phyloP scores from a whole-genome alignment of 352 stramenopile genomes.

The Phytophthora pinifolia region DNA sequence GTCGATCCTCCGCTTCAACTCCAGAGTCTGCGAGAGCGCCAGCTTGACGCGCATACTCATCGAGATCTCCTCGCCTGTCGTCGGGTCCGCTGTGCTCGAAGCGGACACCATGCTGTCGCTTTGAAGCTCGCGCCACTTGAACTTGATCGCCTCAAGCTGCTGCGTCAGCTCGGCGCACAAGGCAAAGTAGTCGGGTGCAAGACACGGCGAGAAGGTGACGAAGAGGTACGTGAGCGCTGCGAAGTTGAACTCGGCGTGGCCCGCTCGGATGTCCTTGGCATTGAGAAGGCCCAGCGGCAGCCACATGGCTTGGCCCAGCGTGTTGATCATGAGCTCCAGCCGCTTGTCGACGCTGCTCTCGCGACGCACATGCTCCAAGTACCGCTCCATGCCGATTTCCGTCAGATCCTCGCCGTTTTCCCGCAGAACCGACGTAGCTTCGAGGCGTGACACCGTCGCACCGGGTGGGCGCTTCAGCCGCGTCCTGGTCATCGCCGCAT shows the following conservation, averaged over 20 bases:
- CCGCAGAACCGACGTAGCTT: constrained; percentile 57
- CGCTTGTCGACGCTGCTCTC: constrained; percentile 56
- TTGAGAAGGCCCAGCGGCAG: constrained; percentile 57
- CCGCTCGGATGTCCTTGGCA: constrained; percentile 66
- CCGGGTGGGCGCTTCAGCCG: constrained; percentile 35
- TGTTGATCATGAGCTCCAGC: constrained; percentile 71
- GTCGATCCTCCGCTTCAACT: constrained; percentile 73
- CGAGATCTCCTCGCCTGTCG: constrained; percentile 28
- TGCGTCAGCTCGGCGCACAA: constrained; percentile 54
- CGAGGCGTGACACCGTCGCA: constrained; percentile 40
- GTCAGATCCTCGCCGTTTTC: constrained; percentile 83
- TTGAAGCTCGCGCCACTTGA: constrained; percentile 67
- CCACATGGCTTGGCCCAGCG: constrained; percentile 73
- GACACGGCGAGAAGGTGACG: constrained; percentile 52
- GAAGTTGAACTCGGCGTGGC: constrained; percentile 80
- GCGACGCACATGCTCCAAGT: constrained; percentile 57
- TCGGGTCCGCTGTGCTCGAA: constrained; percentile 2
- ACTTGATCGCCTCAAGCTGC: constrained; percentile 52
- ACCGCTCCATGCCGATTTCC: constrained; percentile 76
- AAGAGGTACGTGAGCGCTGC: constrained; percentile 72
- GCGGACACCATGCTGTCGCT: constrained; percentile 7
- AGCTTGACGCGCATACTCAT: constrained; percentile 68
- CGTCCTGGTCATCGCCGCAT: constrained; percentile 63
- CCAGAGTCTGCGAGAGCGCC: constrained; percentile 63
- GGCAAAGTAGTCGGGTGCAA: constrained; percentile 51